These are phyloP conservation scores for Tetrahymena thermophila DNA, from an alignment of 73 alveolate genomes.

Conservation along the genomic window DNA sequence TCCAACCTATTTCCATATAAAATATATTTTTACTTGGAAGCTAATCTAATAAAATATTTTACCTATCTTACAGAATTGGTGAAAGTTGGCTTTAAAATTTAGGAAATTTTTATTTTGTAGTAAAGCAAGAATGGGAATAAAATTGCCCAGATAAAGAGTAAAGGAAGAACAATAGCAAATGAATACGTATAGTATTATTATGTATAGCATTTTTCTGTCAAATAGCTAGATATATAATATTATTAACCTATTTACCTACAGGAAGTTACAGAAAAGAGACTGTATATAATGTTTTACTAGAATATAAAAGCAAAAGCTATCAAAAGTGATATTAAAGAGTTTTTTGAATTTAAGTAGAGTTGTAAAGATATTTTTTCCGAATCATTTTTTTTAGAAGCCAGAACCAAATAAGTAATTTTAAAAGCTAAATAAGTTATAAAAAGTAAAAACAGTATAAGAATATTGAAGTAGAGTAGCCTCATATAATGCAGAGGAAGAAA, in stretches of 20 bases:
- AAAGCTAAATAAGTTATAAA: background rate
- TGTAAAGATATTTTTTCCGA: background rate
- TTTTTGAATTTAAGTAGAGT: background rate
- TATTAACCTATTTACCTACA: background rate
- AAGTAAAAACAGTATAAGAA: background rate
- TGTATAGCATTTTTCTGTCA: background rate
- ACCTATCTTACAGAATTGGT: background rate
- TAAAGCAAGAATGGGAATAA: background rate
- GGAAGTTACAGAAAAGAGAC: background rate
- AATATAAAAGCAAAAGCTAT: background rate
- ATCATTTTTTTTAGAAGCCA: background rate
- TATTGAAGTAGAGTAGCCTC: background rate
- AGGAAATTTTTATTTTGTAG: background rate
- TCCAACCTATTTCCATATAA: background rate
- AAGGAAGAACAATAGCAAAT: background rate
- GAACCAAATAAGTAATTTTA: background rate
- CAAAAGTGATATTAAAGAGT: background rate
- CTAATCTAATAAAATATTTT: background rate
- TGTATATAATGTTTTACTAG: background rate
- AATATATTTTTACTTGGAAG: background rate
- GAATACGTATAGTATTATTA: background rate
- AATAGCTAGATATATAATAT: background rate
- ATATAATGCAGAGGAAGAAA: background rate
- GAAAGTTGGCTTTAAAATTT: background rate
- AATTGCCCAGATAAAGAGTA: background rate